phyloP scores from a whole-genome alignment of 2,329 filamentous ascomycete genomes.

The Penicillium sp. region DNA sequence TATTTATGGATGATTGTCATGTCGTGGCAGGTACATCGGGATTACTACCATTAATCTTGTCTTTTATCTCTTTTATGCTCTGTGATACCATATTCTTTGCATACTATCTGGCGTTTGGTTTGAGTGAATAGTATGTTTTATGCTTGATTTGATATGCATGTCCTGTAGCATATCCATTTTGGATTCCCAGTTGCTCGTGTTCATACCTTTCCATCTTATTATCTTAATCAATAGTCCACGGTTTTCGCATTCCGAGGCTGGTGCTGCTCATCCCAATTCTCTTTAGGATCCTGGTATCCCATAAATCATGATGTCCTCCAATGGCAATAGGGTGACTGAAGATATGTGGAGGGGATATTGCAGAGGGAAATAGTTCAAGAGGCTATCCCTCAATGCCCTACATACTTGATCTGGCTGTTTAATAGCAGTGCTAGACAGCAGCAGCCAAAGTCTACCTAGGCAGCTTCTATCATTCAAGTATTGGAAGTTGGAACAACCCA shows the following conservation, averaged over 20 bases:
- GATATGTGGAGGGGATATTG: too few relatives aligned
- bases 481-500: neutral
- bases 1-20: constrained; percentile 64
- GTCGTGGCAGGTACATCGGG: constrained; percentile 51
- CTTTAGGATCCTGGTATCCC: too few relatives aligned
- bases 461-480: neutral
- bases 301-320: too few relatives aligned
- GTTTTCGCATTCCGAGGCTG: neutral
- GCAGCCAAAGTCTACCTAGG: neutral
- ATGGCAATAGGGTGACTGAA: too few relatives aligned
- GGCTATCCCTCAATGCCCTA: neutral
- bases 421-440: neutral
- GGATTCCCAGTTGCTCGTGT: neutral
- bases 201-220: neutral
- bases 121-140: neutral
- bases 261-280: neutral
- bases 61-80: constrained; percentile 5
- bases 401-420: neutral
- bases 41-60: constrained; percentile 26
- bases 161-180: neutral
- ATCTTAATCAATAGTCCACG: neutral
- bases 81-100: constrained; percentile 7
- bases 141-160: neutral
- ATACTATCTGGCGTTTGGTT: constrained; percentile 13
- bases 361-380: too few relatives aligned